Percentiles rank a stretch among this genome's conserved stretches.
phyloP scores from a whole-genome alignment of 441 rosid species.

The Jatropha multifida region DNA sequence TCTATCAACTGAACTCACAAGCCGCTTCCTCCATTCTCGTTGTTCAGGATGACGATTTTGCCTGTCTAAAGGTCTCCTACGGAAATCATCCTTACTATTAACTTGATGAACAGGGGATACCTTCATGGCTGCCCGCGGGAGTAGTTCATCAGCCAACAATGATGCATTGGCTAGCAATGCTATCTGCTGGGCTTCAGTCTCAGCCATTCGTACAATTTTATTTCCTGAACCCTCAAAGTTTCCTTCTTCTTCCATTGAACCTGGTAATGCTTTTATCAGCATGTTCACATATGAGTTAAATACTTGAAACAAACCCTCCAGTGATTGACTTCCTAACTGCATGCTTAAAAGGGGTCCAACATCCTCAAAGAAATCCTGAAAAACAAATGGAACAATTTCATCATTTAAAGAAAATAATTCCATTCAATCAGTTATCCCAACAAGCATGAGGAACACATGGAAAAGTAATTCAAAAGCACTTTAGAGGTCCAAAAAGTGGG shows the following conservation, averaged over 20 bases:
- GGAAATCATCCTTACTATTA: slow-evolving; percentile 63
- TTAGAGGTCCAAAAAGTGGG: neutral
- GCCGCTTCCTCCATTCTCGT: slow-evolving; percentile 98
- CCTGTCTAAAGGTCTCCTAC: slow-evolving; percentile 74
- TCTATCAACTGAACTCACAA: slow-evolving; percentile 77
- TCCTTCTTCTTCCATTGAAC: slow-evolving; percentile 94
- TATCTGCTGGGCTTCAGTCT: slow-evolving; percentile 91
- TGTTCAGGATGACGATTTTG: slow-evolving; percentile 98
- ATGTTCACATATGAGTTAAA: slow-evolving; percentile 87
- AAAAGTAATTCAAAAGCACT: slow-evolving; percentile 5
- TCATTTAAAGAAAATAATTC: neutral
- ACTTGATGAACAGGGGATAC: slow-evolving; percentile 66
- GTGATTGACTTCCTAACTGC: slow-evolving; percentile 94
- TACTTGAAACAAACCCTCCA: slow-evolving; percentile 93
- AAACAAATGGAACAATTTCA: slow-evolving; percentile 9
- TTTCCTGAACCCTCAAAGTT: slow-evolving; percentile 74
- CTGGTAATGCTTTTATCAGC: slow-evolving; percentile 93
- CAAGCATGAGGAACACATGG: neutral
- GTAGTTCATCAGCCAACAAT: slow-evolving; percentile 90
- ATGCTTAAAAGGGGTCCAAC: slow-evolving; percentile 95
- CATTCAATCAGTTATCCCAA: neutral
- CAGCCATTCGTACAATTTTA: slow-evolving; percentile 93
- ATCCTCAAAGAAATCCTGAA: slow-evolving; percentile 97
- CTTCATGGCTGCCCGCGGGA: slow-evolving; percentile 98
- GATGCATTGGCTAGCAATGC: slow-evolving; percentile 98